phyloP scores from a whole-genome alignment of 2,329 filamentous ascomycete genomes.

The Colletotrichum tanaceti region DNA sequence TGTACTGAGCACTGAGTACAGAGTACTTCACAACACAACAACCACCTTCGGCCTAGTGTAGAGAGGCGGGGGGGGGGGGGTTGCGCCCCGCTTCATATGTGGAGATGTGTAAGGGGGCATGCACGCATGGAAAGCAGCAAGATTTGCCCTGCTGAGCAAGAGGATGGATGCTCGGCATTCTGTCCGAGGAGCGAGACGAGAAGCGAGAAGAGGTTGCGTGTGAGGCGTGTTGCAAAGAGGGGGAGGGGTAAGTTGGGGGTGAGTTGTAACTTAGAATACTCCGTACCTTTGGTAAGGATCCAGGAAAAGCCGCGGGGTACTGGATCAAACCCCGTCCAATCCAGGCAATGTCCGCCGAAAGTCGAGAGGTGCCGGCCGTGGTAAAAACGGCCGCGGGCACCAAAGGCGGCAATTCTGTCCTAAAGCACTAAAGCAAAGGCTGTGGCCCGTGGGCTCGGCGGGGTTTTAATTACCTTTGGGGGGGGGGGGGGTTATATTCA shows the following conservation, averaged over 20 bases:
- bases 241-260: slow-evolving; percentile 21
- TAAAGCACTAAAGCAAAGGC: slow-evolving; percentile 14
- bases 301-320: background rate
- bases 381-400: slow-evolving; percentile 30
- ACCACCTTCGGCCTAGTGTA: background rate
- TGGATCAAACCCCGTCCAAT: slow-evolving; percentile 28
- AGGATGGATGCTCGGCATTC: slow-evolving; percentile 21
- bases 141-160: background rate
- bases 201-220: background rate
- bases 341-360: slow-evolving; percentile 33
- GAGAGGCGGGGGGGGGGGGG: background rate
- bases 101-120: slow-evolving; percentile 1
- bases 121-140: background rate
- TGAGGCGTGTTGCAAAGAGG: slow-evolving; percentile 2
- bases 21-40: background rate
- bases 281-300: background rate
- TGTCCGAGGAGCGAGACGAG: slow-evolving; percentile 26
- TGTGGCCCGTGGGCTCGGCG: background rate
- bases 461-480: background rate
- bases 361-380: background rate
- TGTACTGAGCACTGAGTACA: background rate
- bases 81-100: slow-evolving; percentile 3
- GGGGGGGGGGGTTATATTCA: background rate
- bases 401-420: slow-evolving; percentile 34
- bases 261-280: background rate